Evolutionary conservation across 768 basidiomycete species (phyloP).

Genomic region (Cantharellus cinnabarinus): DNA sequence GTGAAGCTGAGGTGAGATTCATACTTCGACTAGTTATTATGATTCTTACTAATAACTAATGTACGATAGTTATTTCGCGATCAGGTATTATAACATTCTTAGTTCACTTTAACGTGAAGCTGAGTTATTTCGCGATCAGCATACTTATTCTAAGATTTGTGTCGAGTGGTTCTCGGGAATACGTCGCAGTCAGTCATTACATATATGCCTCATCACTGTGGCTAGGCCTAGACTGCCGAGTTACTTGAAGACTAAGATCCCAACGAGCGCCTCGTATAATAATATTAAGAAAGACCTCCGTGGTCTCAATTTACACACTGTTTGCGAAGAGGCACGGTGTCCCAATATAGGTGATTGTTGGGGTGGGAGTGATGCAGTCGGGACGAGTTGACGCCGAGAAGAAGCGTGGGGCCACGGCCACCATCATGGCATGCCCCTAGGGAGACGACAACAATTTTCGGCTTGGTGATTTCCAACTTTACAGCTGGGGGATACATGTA

Average conservation of each 20-base stretch:
- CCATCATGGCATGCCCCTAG: slow-evolving; percentile 65
- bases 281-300: slow-evolving; percentile 91
- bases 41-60: too few relatives aligned
- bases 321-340: slow-evolving; percentile 96
- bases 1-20: too few relatives aligned
- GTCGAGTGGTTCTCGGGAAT: slow-evolving; percentile 50
- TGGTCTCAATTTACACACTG: slow-evolving; percentile 80
- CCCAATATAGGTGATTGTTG: slow-evolving; percentile 99
- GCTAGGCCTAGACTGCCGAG: slow-evolving; percentile 66
- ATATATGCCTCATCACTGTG: background rate
- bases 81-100: too few relatives aligned
- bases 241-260: slow-evolving; percentile 79
- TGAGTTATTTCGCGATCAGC: too few relatives aligned
- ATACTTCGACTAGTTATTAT: too few relatives aligned
- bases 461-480: slow-evolving; percentile 33
- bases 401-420: slow-evolving; percentile 77
- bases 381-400: slow-evolving; percentile 45
- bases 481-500: slow-evolving; percentile 99
- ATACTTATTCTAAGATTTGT: too few relatives aligned
- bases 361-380: slow-evolving; percentile 52
- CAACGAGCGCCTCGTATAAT: slow-evolving; percentile 69
- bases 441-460: background rate
- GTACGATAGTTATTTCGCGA: too few relatives aligned
- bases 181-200: slow-evolving; percentile 32
- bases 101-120: too few relatives aligned